phyloP scores from a whole-genome alignment of 2,329 filamentous ascomycete species.

The Rhytidhysteron rufulum region DNA sequence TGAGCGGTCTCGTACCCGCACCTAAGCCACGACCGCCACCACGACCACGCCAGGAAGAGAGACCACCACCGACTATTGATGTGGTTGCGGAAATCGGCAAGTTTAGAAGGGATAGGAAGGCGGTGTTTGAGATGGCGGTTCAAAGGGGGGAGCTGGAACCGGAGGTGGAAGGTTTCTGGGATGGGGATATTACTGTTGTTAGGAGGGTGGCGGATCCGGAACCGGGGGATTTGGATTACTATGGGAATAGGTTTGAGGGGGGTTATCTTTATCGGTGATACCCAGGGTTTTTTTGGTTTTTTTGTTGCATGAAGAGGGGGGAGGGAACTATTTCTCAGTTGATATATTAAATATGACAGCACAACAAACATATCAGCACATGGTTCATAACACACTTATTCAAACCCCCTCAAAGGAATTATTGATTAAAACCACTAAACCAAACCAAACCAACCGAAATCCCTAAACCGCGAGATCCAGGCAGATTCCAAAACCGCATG shows the following conservation, averaged over 20 bases:
- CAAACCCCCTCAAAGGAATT: too few species aligned
- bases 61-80: constrained; percentile 33
- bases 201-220: constrained; percentile 38
- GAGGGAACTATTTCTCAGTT: too few species aligned
- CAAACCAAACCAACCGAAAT: too few species aligned
- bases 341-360: too few species aligned
- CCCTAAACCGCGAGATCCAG: too few species aligned
- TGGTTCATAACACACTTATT: too few species aligned
- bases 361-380: too few species aligned
- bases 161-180: constrained; percentile 56
- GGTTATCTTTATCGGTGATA: constrained; percentile 50
- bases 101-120: constrained; percentile 52
- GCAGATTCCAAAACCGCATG: too few species aligned
- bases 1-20: constrained; percentile 39
- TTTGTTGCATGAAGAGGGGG: too few species aligned
- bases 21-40: constrained; percentile 9
- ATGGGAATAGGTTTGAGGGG: constrained; percentile 52
- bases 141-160: constrained; percentile 26
- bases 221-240: constrained; percentile 45
- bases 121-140: constrained; percentile 41
- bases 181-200: constrained; percentile 56
- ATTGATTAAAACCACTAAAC: too few species aligned
- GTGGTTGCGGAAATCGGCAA: constrained; percentile 51
- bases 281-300: too few species aligned
- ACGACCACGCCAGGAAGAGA: constrained; percentile 8